Evolutionary conservation across 257 asterid genomes (phyloP).

Genomic region (Apocynum venetum): DNA sequence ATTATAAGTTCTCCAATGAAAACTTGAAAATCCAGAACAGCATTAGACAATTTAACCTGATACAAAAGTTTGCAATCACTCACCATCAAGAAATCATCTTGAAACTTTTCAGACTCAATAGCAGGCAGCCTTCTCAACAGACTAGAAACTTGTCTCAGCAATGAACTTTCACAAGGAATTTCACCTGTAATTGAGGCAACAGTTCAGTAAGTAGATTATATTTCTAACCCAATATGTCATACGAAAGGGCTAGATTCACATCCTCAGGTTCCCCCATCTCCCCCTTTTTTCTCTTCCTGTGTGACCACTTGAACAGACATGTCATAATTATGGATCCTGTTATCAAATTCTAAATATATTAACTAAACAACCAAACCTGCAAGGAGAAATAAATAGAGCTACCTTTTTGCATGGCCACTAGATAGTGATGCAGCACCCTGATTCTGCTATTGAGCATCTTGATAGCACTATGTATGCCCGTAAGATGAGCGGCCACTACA

Average conservation of each 20-base stretch:
- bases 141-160: slow-evolving; percentile 90
- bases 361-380: slow-evolving; percentile 6
- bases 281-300: not conserved
- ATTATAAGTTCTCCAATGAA: not conserved
- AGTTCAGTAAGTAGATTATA: slow-evolving; percentile 13
- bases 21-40: not conserved
- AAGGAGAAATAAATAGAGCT: slow-evolving; percentile 9
- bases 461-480: slow-evolving; percentile 96
- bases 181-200: slow-evolving; percentile 57
- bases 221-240: not conserved
- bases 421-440: slow-evolving; percentile 80
- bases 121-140: slow-evolving; percentile 92
- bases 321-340: slow-evolving; percentile 2
- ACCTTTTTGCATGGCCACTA: slow-evolving; percentile 93
- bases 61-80: slow-evolving; percentile 24
- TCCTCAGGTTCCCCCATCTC: not conserved
- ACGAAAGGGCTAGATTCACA: not conserved
- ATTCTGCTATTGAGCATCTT: slow-evolving; percentile 94
- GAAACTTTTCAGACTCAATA: slow-evolving; percentile 79
- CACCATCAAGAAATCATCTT: slow-evolving; percentile 94
- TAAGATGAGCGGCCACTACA: slow-evolving; percentile 95
- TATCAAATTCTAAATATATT: too few relatives aligned
- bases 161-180: slow-evolving; percentile 67
- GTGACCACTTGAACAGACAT: not conserved
- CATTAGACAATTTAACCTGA: not conserved